A percentile compares a stretch with the other conserved stretches of the same genome.
Conservation (phyloP, 2,329 filamentous ascomycete species). For the Ophiocordyceps camponoti-floridani region DNA sequence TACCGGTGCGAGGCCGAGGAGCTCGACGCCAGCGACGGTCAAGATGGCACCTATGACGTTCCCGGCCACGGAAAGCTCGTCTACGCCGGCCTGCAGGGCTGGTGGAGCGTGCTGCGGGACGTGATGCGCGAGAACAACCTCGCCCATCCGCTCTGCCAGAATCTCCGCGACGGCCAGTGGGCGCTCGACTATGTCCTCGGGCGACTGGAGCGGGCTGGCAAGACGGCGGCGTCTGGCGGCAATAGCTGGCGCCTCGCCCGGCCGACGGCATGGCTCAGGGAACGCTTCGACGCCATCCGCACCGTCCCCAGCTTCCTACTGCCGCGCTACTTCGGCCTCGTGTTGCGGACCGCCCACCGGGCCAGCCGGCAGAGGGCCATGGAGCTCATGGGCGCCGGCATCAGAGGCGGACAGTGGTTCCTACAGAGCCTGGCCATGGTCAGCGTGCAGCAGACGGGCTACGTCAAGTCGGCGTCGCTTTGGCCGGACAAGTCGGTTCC, state of each 20-base stretch:
- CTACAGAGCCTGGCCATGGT: constrained; percentile 79
- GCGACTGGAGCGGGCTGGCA: constrained; percentile 55
- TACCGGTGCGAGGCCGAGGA: constrained; percentile 87
- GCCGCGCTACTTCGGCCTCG: constrained; percentile 82
- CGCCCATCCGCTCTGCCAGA: constrained; percentile 82
- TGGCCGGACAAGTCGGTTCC: constrained; percentile 75
- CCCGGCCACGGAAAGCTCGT: constrained; percentile 71
- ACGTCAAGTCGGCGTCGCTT: constrained; percentile 76
- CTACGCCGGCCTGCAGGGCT: constrained; percentile 94
- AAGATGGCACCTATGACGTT: constrained; percentile 77
- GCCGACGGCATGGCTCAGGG: constrained; percentile 61
- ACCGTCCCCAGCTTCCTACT: constrained; percentile 75
- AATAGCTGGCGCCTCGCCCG: constrained; percentile 44
- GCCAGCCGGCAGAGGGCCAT: constrained; percentile 66
- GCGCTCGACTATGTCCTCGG: constrained; percentile 73
- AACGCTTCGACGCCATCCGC: constrained; percentile 73
- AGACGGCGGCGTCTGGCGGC: constrained; percentile 20
- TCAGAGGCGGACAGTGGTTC: constrained; percentile 73
- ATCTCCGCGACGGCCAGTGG: constrained; percentile 84
- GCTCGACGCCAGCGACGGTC: constrained; percentile 57
- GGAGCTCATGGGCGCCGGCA: constrained; percentile 58
- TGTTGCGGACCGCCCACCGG: constrained; percentile 73
- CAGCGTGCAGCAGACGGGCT: constrained; percentile 77
- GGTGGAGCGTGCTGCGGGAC: constrained; percentile 82
- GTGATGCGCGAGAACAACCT: constrained; percentile 82